These are phyloP conservation scores for Solanum bulbocastanum DNA, from an alignment of 257 asterid species.

Conservation along the genomic window DNA sequence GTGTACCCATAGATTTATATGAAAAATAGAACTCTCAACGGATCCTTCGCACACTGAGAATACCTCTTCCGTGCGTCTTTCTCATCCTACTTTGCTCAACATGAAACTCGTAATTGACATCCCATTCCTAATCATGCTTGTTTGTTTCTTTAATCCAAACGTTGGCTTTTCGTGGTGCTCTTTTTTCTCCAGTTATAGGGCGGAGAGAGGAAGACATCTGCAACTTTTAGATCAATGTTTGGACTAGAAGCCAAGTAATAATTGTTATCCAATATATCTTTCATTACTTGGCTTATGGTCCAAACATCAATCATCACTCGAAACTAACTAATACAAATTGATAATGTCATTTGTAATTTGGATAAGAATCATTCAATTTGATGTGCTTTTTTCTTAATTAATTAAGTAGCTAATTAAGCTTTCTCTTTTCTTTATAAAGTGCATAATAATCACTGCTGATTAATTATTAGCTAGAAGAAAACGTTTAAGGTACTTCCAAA, in stretches of 20 bases:
- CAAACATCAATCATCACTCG: neutral
- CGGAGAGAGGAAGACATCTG: neutral
- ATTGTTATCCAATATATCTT: neutral
- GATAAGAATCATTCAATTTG: neutral
- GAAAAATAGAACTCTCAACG: neutral
- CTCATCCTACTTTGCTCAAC: neutral
- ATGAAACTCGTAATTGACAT: neutral
- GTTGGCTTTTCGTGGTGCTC: neutral
- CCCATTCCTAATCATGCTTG: neutral
- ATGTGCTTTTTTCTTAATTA: neutral
- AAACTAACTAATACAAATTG: neutral
- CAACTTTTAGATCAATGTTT: neutral
- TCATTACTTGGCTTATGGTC: neutral
- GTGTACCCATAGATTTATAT: neutral
- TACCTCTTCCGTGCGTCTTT: neutral
- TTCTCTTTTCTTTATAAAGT: neutral
- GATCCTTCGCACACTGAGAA: neutral
- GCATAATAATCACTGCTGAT: neutral
- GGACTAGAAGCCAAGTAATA: neutral
- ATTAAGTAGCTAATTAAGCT: neutral
- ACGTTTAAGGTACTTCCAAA: neutral
- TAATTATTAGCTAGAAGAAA: neutral
- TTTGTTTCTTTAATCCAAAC: neutral
- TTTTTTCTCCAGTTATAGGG: neutral
- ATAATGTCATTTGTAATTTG: neutral